Evolutionary conservation across 441 rosid species (phyloP).

Genomic region (Arabidopsis lyrata): DNA sequence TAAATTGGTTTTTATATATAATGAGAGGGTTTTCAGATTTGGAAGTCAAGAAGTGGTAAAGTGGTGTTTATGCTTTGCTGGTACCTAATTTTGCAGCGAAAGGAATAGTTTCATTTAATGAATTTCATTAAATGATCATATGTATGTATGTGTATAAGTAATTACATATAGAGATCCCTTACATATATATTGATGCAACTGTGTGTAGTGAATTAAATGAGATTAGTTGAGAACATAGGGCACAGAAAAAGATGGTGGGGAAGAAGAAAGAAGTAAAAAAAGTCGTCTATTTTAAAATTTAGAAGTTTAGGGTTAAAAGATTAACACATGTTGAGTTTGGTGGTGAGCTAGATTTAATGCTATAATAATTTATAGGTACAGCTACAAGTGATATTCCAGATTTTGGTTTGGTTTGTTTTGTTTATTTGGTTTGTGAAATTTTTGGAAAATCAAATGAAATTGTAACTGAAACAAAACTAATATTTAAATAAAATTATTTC

Average conservation of each 20-base stretch:
- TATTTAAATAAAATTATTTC: not conserved
- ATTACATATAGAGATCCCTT: too few relatives aligned
- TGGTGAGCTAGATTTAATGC: constrained; percentile 24
- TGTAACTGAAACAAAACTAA: not conserved
- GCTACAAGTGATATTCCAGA: constrained; percentile 25
- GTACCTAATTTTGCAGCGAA: constrained; percentile 44
- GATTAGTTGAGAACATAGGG: constrained; percentile 43
- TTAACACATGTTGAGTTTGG: constrained; percentile 34
- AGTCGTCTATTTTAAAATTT: constrained; percentile 22
- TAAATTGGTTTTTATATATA: constrained; percentile 8
- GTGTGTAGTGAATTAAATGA: constrained; percentile 38
- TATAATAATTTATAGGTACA: constrained; percentile 34
- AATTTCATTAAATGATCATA: constrained; percentile 30
- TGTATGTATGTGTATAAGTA: not conserved
- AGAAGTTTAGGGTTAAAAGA: constrained; percentile 3
- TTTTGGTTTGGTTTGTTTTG: constrained; percentile 4
- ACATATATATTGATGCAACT: not conserved
- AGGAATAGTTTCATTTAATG: constrained; percentile 39
- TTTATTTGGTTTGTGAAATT: constrained; percentile 10
- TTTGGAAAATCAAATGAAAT: constrained; percentile 12
- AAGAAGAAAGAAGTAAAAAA: not conserved
- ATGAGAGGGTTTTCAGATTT: constrained; percentile 20
- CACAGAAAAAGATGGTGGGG: constrained; percentile 41
- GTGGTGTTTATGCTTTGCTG: constrained; percentile 39
- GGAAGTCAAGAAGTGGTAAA: constrained; percentile 36